These are phyloP conservation scores for Scedosporium dehoogii DNA, from an alignment of 2,329 filamentous ascomycete species.

Conservation along the genomic window DNA sequence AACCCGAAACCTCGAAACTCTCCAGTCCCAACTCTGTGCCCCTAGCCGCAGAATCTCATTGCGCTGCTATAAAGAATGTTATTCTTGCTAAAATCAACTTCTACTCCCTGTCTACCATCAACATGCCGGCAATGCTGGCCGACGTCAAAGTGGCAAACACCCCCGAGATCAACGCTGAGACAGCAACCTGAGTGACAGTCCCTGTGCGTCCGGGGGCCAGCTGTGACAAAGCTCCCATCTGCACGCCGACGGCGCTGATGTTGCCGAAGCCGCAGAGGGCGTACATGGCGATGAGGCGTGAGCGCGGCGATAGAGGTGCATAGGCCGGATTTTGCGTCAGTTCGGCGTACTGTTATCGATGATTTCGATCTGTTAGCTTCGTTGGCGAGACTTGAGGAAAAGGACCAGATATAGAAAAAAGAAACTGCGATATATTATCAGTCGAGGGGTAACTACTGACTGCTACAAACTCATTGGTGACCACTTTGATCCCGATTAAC, in stretches of 20 bases:
- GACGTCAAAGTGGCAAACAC: constrained; percentile 60
- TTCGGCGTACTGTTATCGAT: constrained; percentile 23
- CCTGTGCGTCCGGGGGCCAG: constrained; percentile 55
- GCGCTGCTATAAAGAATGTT: too few species aligned
- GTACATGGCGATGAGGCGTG: constrained; percentile 63
- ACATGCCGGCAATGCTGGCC: constrained; percentile 58
- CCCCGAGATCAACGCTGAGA: constrained; percentile 60
- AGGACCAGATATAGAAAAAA: not conserved
- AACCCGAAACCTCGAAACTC: too few species aligned
- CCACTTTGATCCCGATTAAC: not conserved
- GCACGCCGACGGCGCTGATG: constrained; percentile 64
- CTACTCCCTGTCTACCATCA: constrained; percentile 27
- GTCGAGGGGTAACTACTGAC: not conserved
- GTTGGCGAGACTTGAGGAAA: not conserved
- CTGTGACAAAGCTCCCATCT: constrained; percentile 66
- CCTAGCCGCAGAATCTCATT: too few species aligned
- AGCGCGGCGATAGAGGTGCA: constrained; percentile 44
- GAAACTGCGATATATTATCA: too few species aligned
- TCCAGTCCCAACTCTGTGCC: too few species aligned
- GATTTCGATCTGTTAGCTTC: not conserved
- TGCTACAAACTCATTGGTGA: not conserved
- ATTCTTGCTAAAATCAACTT: too few species aligned
- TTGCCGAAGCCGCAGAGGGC: constrained; percentile 65
- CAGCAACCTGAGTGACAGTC: constrained; percentile 57
- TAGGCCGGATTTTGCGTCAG: constrained; percentile 31